Percentiles rank a stretch among this genome's conserved stretches.
Evolutionary conservation across 257 asterid genomes (phyloP).

Genomic region (Scutellaria barbata): DNA sequence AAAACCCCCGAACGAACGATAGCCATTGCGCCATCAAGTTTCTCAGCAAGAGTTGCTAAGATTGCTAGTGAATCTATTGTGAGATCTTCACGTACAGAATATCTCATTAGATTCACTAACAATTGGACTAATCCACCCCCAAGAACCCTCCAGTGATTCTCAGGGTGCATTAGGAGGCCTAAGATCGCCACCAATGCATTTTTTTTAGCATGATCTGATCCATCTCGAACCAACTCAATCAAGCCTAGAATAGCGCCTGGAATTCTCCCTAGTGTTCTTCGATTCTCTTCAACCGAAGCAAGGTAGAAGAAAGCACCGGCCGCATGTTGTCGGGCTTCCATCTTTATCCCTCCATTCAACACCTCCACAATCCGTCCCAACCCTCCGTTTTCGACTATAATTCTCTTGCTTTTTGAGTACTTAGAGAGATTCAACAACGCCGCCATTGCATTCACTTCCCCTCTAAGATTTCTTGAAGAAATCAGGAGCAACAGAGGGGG

Average conservation of each 20-base stretch:
- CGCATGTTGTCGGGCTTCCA: slow-evolving; percentile 74
- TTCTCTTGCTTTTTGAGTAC: slow-evolving; percentile 43
- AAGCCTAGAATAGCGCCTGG: slow-evolving; percentile 57
- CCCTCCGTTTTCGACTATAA: slow-evolving; percentile 57
- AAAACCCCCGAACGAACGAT: slow-evolving; percentile 54
- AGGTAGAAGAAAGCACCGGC: slow-evolving; percentile 79
- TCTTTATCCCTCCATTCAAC: slow-evolving; percentile 47
- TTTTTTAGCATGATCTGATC: slow-evolving; percentile 58
- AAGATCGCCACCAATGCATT: slow-evolving; percentile 60
- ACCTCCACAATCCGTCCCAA: slow-evolving; percentile 52
- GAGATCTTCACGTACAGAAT: slow-evolving; percentile 58
- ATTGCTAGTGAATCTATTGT: slow-evolving; percentile 63
- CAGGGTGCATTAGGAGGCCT: slow-evolving; percentile 62
- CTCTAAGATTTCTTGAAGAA: slow-evolving; percentile 39
- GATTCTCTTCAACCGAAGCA: slow-evolving; percentile 67
- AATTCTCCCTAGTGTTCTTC: slow-evolving; percentile 54
- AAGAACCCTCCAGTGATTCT: slow-evolving; percentile 60
- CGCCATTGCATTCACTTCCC: slow-evolving; percentile 67
- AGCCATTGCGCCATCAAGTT: slow-evolving; percentile 63
- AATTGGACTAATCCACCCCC: slow-evolving; percentile 60
- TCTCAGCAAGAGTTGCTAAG: slow-evolving; percentile 61
- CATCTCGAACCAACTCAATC: slow-evolving; percentile 48
- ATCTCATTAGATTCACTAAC: slow-evolving; percentile 46
- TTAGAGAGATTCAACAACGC: slow-evolving; percentile 68
- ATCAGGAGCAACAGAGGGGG: slow-evolving; percentile 57